Evolutionary conservation across 257 asterid genomes (phyloP).

Genomic region (Solanum peruvianum): DNA sequence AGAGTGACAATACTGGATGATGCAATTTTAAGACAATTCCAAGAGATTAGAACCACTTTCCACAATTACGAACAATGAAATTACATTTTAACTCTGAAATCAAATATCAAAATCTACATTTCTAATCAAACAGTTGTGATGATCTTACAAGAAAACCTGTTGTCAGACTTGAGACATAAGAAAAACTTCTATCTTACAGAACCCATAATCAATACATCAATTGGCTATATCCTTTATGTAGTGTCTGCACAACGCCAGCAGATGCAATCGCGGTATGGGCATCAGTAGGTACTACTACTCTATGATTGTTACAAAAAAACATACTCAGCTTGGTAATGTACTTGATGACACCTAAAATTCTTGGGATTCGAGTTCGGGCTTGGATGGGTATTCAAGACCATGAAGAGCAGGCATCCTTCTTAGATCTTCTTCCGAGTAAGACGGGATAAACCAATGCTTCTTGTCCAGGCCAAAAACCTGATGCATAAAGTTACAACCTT

Average conservation of each 20-base stretch:
- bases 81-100: neutral
- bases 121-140: neutral
- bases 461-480: conserved; percentile 64
- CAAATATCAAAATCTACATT: conserved; percentile 8
- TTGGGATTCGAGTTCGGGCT: conserved; percentile 49
- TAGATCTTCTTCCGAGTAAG: conserved; percentile 60
- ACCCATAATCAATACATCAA: neutral
- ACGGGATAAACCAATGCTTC: conserved; percentile 58
- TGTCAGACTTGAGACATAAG: neutral
- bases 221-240: neutral
- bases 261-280: neutral
- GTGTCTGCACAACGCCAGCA: neutral
- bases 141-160: conserved; percentile 2
- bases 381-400: conserved; percentile 70
- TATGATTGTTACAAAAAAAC: neutral
- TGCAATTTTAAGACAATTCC: neutral
- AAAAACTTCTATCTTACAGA: conserved; percentile 3
- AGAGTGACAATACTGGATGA: neutral
- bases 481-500: neutral
- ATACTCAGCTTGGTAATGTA: neutral
- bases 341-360: conserved; percentile 20
- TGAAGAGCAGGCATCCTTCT: conserved; percentile 63
- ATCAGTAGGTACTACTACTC: neutral
- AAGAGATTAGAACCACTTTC: neutral
- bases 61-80: neutral